Evolutionary conservation across 2,329 filamentous ascomycete genomes (phyloP).

Genomic region (Neobulgaria alba): DNA sequence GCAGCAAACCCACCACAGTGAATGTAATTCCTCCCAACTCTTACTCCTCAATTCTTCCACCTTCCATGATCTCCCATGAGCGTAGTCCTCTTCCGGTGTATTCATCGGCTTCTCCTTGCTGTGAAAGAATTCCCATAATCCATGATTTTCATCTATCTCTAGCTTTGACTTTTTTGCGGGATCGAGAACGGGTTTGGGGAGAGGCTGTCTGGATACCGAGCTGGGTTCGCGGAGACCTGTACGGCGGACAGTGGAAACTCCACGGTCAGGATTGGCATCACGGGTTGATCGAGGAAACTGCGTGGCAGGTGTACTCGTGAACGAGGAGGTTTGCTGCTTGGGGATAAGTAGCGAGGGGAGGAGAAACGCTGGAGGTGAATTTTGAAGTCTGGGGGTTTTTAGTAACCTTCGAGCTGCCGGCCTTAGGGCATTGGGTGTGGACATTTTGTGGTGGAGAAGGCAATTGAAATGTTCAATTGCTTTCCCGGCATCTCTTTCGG

Average conservation of each 20-base stretch:
- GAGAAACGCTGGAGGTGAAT: constrained; percentile 1
- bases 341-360: constrained; percentile 22
- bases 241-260: constrained; percentile 70
- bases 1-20: constrained; percentile 88
- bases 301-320: constrained; percentile 25
- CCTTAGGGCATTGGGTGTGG: neutral
- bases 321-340: constrained; percentile 23
- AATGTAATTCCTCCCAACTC: constrained; percentile 88
- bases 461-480: neutral
- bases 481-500: neutral
- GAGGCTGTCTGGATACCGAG: constrained; percentile 59
- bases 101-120: constrained; percentile 57
- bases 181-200: constrained; percentile 63
- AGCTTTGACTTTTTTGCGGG: constrained; percentile 46
- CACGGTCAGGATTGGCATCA: constrained; percentile 73
- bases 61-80: constrained; percentile 76
- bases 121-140: constrained; percentile 88
- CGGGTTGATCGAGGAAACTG: constrained; percentile 34
- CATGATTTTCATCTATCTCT: constrained; percentile 62
- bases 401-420: neutral
- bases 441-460: neutral
- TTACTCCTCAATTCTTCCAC: constrained; percentile 80
- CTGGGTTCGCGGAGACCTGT: constrained; percentile 69
- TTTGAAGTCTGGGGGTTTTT: neutral
- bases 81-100: constrained; percentile 60